Conservation (phyloP, 208 protist species). For the Borovskyia barvae region DNA sequence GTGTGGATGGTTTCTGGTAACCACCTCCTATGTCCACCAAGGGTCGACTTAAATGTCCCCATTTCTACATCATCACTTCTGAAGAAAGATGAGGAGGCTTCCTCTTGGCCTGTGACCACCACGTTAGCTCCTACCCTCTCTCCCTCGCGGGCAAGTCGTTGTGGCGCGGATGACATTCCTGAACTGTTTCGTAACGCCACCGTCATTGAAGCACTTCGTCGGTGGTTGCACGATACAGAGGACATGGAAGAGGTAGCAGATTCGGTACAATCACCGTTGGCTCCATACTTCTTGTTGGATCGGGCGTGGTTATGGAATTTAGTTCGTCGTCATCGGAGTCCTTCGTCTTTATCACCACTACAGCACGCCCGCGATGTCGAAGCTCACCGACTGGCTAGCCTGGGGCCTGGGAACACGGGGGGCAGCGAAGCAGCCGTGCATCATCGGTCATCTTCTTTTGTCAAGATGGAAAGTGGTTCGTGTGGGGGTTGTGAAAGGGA, state of each 20-base stretch:
- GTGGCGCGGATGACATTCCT: too few species aligned
- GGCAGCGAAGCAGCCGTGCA: too few species aligned
- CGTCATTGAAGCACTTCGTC: constrained; percentile 7
- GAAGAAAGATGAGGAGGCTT: neutral
- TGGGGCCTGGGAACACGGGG: too few species aligned
- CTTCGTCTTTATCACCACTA: too few species aligned
- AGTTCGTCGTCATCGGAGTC: too few species aligned
- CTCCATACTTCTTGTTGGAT: constrained; percentile 22
- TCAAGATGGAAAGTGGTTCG: too few species aligned
- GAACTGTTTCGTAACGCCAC: neutral
- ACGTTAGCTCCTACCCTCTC: too few species aligned
- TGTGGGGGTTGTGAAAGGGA: too few species aligned
- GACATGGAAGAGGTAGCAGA: constrained; percentile 20
- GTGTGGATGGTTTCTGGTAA: constrained; percentile 20
- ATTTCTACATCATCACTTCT: neutral
- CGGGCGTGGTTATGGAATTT: constrained; percentile 10
- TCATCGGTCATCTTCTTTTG: too few species aligned
- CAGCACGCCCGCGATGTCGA: too few species aligned
- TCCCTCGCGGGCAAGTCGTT: too few species aligned
- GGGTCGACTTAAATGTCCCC: neutral
- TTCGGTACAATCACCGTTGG: constrained; percentile 21
- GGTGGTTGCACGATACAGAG: constrained; percentile 20
- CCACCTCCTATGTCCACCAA: constrained; percentile 18
- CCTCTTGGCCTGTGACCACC: neutral
- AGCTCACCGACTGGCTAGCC: too few species aligned